Evolutionary conservation across 2,329 filamentous ascomycete genomes (phyloP).

Genomic region (Aspergillus ibericus): DNA sequence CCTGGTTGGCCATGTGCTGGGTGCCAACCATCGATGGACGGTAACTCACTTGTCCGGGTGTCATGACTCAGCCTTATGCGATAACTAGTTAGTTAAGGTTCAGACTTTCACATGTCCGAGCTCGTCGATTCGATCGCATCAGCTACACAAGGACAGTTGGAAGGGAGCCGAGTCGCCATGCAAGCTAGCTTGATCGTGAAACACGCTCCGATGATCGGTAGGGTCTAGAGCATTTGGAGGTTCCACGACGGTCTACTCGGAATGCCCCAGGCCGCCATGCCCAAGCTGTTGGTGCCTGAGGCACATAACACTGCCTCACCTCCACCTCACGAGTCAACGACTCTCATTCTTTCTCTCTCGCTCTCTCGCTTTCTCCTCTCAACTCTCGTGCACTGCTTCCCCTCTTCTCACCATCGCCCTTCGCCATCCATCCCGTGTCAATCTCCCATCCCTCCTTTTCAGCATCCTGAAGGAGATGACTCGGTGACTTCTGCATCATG

Average conservation of each 20-base stretch:
- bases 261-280: no score
- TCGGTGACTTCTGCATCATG: constrained; percentile 9
- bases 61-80: not conserved
- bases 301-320: not conserved
- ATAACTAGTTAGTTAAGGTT: no score
- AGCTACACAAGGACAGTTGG: not conserved
- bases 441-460: not conserved
- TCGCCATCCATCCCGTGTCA: not conserved
- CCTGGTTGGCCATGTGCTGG: not conserved
- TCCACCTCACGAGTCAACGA: not conserved
- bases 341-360: constrained; percentile 1
- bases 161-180: no score
- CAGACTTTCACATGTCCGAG: not conserved
- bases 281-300: not conserved
- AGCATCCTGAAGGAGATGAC: not conserved
- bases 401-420: not conserved
- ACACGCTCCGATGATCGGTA: no score
- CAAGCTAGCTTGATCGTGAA: no score
- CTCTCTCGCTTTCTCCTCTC: not conserved
- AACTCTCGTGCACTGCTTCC: not conserved
- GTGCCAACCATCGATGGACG: no score
- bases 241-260: no score
- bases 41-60: not conserved
- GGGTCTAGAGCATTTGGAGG: no score
- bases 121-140: not conserved